A percentile compares a stretch with the other conserved stretches of the same genome.
Evolutionary conservation across 441 rosid species (phyloP).

Genomic region (Mallotus japonicus): DNA sequence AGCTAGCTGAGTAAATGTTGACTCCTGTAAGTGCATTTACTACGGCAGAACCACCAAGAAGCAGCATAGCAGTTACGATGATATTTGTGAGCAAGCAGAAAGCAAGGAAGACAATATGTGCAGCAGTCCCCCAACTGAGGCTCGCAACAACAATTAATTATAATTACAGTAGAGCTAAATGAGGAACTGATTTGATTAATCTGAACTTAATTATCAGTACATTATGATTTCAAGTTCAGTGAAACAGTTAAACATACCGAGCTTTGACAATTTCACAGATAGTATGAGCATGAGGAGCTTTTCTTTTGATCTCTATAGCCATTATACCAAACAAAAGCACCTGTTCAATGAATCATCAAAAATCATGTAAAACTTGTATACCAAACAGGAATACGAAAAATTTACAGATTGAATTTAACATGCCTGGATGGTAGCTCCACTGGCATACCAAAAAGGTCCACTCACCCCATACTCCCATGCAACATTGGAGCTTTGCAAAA

Average conservation of each 20-base stretch:
- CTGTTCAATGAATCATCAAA: conserved; percentile 27
- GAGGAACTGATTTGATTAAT: background rate
- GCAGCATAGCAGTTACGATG: conserved; percentile 83
- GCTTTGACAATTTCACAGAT: conserved; percentile 93
- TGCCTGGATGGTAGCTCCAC: conserved; percentile 91
- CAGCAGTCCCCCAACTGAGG: conserved; percentile 85
- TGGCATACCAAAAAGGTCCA: conserved; percentile 98
- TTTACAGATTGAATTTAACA: background rate
- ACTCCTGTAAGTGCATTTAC: conserved; percentile 93
- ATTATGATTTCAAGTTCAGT: background rate
- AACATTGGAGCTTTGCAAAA: conserved; percentile 93
- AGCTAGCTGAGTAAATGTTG: conserved; percentile 83
- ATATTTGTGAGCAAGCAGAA: conserved; percentile 82
- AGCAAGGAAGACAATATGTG: conserved; percentile 75
- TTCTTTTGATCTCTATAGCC: conserved; percentile 96
- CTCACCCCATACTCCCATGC: conserved; percentile 94
- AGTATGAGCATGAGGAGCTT: conserved; percentile 92
- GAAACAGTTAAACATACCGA: conserved; percentile 45
- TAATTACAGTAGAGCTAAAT: background rate
- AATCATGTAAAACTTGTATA: background rate
- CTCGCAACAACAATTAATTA: background rate
- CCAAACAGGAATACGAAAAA: background rate
- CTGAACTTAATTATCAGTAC: background rate
- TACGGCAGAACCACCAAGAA: conserved; percentile 94
- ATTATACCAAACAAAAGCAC: conserved; percentile 83